A percentile compares a stretch with the other conserved stretches of the same genome.
These are phyloP conservation scores for Terfezia claveryi DNA, from an alignment of 495 filamentous ascomycete genomes.

Conservation along the genomic window DNA sequence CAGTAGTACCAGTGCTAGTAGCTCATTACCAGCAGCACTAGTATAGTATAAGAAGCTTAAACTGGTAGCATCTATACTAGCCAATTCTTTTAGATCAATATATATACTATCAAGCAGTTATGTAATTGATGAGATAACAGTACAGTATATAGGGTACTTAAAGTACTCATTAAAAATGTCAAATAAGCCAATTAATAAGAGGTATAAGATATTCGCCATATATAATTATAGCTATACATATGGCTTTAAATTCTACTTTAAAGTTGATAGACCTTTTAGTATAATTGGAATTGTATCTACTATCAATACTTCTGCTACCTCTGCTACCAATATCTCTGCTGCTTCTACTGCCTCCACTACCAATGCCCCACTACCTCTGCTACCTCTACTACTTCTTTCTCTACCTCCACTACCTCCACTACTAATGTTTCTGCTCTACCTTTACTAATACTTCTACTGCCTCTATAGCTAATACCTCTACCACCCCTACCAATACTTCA, in stretches of 20 bases:
- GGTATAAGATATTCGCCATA: slow-evolving; percentile 3
- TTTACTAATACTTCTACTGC: no score
- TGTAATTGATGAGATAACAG: background rate
- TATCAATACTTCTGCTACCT: no score
- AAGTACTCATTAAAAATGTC: background rate
- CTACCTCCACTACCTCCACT: no score
- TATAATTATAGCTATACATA: slow-evolving; percentile 1
- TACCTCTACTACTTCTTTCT: no score
- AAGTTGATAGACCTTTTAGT: background rate
- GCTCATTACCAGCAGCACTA: background rate
- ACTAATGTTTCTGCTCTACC: no score
- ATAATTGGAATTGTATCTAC: no score
- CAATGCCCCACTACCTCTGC: no score
- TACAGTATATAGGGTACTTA: background rate
- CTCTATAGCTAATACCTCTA: no score
- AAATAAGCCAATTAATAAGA: background rate
- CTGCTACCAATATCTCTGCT: no score
- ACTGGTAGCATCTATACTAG: background rate
- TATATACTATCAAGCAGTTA: background rate
- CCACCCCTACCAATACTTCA: no score
- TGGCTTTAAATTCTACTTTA: slow-evolving; percentile 1
- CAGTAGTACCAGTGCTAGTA: no score
- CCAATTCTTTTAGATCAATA: background rate
- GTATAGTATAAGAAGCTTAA: background rate
- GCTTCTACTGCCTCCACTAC: no score